Evolutionary conservation across 208 protist species (phyloP), one percentile per base, ranked within the genome.

Genomic region (Acanthamoeba healyi): DNA sequence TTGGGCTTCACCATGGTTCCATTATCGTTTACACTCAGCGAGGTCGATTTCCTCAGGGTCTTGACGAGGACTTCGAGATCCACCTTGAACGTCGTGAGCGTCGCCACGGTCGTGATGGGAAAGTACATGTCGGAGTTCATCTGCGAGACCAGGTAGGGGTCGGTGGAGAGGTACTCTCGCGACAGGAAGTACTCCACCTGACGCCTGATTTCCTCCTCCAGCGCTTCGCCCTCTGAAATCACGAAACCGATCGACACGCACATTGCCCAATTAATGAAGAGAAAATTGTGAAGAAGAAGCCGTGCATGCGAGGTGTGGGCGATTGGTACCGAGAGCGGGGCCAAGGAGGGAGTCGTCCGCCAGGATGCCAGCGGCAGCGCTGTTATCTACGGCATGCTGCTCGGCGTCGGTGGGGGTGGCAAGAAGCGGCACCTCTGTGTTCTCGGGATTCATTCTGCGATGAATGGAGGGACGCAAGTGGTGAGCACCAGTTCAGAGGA

Each of bases 131-230:
- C 82, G n/a, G 46, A 70, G 63, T 96, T 94, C 96, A 97, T 97
- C 49, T 94, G 94, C 42, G 26, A 40, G 0, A 84, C 72, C 0
- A 97, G 90, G 74, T 94, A 96, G 29, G 49, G 46, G 87, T 96
- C 95, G 10, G 56, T 92, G 42, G 94, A 49, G 26, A 97, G 81
- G 51, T 97, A 95, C 36, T 96, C 87, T 51, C 84, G 81, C 29
- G 96, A 97, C 22, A 97, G 94, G 49, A 95, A 96, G 63, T 95
- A 96, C 56, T 96, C 95, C 10, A 97, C 93, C 94, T 97, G 95
- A 19, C 67, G 93, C 74, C 67, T 91, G 44, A 96, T 95, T 7
- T 61, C 54, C 42, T 95, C 94, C 49, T 95, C 91, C 12, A 95
- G 67, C 32, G 65, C 89, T 95, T 95, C 81, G 29, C 94, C 91